Base-by-base conservation (phyloP, 768 basidiomycete genomes). In the Zangia roseola region DNA sequence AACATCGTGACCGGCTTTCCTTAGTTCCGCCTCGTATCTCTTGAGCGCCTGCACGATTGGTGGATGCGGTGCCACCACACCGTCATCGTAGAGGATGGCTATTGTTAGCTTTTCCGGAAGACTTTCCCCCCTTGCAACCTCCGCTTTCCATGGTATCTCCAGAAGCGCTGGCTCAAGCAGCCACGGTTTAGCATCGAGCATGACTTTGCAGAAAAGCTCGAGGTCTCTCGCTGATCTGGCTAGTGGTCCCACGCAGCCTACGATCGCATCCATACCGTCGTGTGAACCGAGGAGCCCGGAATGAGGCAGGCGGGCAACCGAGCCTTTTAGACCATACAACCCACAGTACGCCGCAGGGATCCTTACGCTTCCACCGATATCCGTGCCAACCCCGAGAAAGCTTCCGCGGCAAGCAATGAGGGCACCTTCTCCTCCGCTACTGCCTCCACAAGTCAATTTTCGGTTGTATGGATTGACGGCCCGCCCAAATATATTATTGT, bases 391-490 rank as follows among this genome's bases (percentile, higher is more conserved):
- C 1, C 71, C 71, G 9, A 70, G 31, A 60, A 72, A 65, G 30
- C 71, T 69, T 47, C 76, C 77, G 17, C 69, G 67, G 24, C 70
- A 61, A 25, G 76, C 72, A 36, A 79, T 60, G 12, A 79, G 58
- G 6, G 78, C 75, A 25, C 70, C 65, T 53, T 79, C 77, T 25
- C 77, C 77, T 30, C 77, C 77, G 25, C 73, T 75, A 42, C 75
- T 78, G 20, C 78, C 77, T 31, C 77, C 77, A 13, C 67, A 56
- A 21, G 72, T 74, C 31, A 74, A 56, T 1, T 60, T 60, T 40
- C 71, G 69, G 60, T 80, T 80, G 65, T 72, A 75, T 0, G 93
- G 93, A 61, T 93, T 93, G 16, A 73, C 65, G 1, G 86, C 79
- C 19, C 80, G 74, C 0, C 91, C 93, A 47, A 66, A 69, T 16